These are phyloP conservation scores for Lasiosphaeria ovina DNA, from an alignment of 495 filamentous ascomycete genomes.

Conservation along the genomic window DNA sequence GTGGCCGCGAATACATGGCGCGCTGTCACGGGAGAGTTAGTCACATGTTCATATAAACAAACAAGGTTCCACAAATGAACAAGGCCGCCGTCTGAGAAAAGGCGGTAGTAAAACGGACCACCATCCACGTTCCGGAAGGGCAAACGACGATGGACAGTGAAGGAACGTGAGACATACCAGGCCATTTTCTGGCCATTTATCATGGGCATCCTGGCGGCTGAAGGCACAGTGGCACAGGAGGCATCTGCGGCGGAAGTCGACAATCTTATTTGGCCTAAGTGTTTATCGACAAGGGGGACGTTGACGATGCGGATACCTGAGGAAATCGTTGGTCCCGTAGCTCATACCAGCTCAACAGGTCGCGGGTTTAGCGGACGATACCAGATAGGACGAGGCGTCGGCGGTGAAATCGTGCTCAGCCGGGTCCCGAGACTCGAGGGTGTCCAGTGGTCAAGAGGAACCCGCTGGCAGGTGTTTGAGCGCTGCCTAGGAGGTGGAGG, in stretches of 20 bases:
- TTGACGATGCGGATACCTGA: background rate
- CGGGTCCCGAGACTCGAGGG: background rate
- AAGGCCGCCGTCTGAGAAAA: background rate
- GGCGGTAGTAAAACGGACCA: background rate
- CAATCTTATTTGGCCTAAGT: background rate
- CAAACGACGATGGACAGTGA: background rate
- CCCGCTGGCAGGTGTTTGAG: background rate
- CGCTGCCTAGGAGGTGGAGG: background rate
- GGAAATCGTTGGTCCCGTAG: background rate
- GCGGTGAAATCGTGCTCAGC: background rate
- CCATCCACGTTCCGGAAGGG: constrained; percentile 1
- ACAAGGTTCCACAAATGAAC: background rate
- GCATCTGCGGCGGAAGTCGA: constrained; percentile 10
- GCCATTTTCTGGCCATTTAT: constrained; percentile 60
- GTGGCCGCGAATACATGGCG: constrained; percentile 83
- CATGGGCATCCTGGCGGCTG: constrained; percentile 47
- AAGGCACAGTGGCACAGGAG: background rate
- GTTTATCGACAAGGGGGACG: background rate
- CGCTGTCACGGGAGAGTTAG: constrained; percentile 47
- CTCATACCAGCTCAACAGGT: background rate
- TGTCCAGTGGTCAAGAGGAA: background rate
- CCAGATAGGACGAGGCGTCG: background rate
- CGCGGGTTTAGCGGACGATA: background rate
- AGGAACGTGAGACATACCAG: constrained; percentile 44
- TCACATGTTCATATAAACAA: constrained; percentile 6